Conservation (phyloP, 2,329 filamentous ascomycete genomes). For the Colletotrichum horii region DNA sequence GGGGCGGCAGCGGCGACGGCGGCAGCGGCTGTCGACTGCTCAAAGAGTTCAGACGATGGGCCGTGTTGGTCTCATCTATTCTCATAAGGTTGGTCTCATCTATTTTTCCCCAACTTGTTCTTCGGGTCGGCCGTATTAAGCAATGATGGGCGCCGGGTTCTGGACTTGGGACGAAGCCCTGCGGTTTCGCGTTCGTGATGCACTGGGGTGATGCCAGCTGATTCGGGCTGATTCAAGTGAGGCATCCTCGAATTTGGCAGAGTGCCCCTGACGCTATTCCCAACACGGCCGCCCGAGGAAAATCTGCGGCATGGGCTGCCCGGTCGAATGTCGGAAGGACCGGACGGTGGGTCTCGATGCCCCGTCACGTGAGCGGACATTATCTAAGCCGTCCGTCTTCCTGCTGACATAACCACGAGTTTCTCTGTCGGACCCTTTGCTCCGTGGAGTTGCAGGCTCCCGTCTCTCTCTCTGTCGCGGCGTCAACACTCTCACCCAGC, state of each 20-base stretch:
- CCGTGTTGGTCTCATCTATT: not conserved
- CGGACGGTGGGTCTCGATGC: not conserved
- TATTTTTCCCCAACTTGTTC: not conserved
- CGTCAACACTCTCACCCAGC: not conserved
- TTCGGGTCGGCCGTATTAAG: not conserved
- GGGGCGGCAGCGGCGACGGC: not conserved
- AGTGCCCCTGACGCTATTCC: not conserved
- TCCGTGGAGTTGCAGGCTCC: no score
- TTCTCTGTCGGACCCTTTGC: not conserved
- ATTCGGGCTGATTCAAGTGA: not conserved
- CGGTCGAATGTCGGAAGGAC: not conserved
- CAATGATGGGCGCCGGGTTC: not conserved
- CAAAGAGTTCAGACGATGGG: not conserved
- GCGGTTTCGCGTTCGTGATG: not conserved
- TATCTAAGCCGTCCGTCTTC: not conserved
- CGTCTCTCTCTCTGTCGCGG: not conserved
- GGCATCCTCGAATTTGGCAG: not conserved
- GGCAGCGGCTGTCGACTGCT: not conserved
- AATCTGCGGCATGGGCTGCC: not conserved
- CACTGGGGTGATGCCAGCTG: not conserved
- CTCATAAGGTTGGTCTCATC: not conserved
- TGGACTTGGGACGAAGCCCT: not conserved
- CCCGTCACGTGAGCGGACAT: not conserved
- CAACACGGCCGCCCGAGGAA: not conserved
- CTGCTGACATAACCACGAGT: not conserved